These are phyloP conservation scores for apple (Malus domestica) DNA, from an alignment of 306 rosid genomes.

Conservation along the genomic window ASM211411v1 NC_041797.1:8231501-8232000, in stretches of 20 bases:
- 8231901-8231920: slow-evolving; percentile 27
- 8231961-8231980: slow-evolving; percentile 49
- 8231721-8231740: slow-evolving; percentile 1
- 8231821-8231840: slow-evolving; percentile 29
- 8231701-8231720: neutral
- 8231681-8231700: neutral
- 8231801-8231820: slow-evolving; percentile 17
- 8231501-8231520: neutral
- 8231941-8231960: slow-evolving; percentile 32
- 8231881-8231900: slow-evolving; percentile 21
- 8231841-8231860: slow-evolving; percentile 26
- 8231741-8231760: slow-evolving; percentile 42
- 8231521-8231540: neutral
- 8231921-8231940: slow-evolving; percentile 34
- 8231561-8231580: slow-evolving; percentile 64
- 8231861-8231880: slow-evolving; percentile 32
- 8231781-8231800: slow-evolving; percentile 37
- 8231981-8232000: slow-evolving; percentile 54
- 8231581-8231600: slow-evolving; percentile 61
- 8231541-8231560: neutral
- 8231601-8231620: slow-evolving; percentile 64
- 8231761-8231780: slow-evolving; percentile 62
- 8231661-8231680: slow-evolving; percentile 22
- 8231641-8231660: slow-evolving; percentile 67
- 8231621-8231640: slow-evolving; percentile 59